Evolutionary conservation across 2,329 filamentous ascomycete genomes (phyloP).

Genomic region (Capronia americana): DNA sequence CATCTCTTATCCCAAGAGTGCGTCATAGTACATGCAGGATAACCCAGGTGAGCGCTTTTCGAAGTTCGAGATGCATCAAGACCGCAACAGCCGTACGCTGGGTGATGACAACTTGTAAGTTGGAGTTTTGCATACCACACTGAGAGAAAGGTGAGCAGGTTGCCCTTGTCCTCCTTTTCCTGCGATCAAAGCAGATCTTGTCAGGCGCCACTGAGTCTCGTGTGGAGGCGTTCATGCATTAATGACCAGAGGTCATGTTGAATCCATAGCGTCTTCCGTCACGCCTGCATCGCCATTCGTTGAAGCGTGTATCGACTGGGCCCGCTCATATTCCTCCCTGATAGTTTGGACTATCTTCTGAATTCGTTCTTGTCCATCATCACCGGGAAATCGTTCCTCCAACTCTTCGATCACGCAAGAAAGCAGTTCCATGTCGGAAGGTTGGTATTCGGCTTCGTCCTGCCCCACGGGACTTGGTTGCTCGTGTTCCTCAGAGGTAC

Average conservation of each 20-base stretch:
- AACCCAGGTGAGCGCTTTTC: not conserved
- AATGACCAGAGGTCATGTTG: not conserved
- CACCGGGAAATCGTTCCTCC: conserved; percentile 39
- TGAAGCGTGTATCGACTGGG: conserved; percentile 15
- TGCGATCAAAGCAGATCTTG: not conserved
- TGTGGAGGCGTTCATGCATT: not conserved
- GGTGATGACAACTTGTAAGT: not conserved
- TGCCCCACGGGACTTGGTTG: not conserved
- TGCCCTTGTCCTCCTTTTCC: not conserved
- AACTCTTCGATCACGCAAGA: conserved; percentile 38
- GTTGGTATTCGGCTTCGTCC: conserved; percentile 25
- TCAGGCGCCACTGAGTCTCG: not conserved
- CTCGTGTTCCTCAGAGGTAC: not conserved
- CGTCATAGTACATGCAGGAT: not conserved
- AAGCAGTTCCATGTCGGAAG: conserved; percentile 32
- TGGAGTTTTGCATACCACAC: not conserved
- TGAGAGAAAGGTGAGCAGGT: not conserved
- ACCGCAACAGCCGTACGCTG: not conserved
- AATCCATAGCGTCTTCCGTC: not conserved
- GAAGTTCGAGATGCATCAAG: not conserved
- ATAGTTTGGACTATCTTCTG: conserved; percentile 34
- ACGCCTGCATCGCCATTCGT: conserved; percentile 10
- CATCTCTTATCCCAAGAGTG: not conserved
- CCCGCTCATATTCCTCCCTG: conserved; percentile 23
- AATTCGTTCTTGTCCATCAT: conserved; percentile 36